A percentile compares a stretch with the other conserved stretches of the same genome.
Conservation (phyloP, 2,329 filamentous ascomycete species). For the Septoria petroselini region DNA sequence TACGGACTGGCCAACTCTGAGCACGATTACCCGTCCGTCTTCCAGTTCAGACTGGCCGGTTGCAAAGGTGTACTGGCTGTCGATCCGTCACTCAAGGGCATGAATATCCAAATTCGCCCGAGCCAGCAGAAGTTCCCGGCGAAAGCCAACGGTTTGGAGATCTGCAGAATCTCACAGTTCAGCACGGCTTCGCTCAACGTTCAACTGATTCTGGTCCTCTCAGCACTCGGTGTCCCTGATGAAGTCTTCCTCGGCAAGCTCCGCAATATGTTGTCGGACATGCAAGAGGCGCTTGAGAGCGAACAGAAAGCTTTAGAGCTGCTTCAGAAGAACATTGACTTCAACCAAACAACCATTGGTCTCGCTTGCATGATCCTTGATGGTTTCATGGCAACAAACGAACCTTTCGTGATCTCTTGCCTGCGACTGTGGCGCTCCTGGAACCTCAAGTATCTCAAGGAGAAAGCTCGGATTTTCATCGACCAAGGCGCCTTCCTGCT, state of each 20-base stretch:
- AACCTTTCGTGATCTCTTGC: slow-evolving; percentile 79
- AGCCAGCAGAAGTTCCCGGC: slow-evolving; percentile 87
- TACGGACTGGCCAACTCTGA: slow-evolving; percentile 58
- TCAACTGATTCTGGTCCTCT: slow-evolving; percentile 84
- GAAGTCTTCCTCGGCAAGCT: slow-evolving; percentile 66
- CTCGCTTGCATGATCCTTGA: slow-evolving; percentile 74
- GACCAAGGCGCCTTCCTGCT: slow-evolving; percentile 82
- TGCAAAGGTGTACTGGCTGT: slow-evolving; percentile 84
- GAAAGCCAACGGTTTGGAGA: slow-evolving; percentile 69
- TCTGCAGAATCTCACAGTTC: slow-evolving; percentile 76
- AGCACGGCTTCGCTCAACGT: slow-evolving; percentile 80
- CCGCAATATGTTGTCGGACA: slow-evolving; percentile 62
- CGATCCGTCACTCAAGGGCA: slow-evolving; percentile 60
- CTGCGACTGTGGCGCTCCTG: slow-evolving; percentile 83
- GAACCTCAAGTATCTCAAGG: slow-evolving; percentile 85
- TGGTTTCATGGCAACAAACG: slow-evolving; percentile 70
- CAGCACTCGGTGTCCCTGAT: slow-evolving; percentile 68
- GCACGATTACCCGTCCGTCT: slow-evolving; percentile 66
- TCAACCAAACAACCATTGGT: slow-evolving; percentile 73
- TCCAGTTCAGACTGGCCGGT: slow-evolving; percentile 88
- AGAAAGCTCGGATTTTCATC: slow-evolving; percentile 82
- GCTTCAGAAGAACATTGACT: slow-evolving; percentile 74
- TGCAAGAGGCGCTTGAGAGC: slow-evolving; percentile 67
- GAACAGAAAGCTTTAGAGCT: slow-evolving; percentile 62
- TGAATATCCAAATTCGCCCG: slow-evolving; percentile 72